phyloP scores from a whole-genome alignment of 2,329 filamentous ascomycete genomes.

The Graphilbum sp. region DNA sequence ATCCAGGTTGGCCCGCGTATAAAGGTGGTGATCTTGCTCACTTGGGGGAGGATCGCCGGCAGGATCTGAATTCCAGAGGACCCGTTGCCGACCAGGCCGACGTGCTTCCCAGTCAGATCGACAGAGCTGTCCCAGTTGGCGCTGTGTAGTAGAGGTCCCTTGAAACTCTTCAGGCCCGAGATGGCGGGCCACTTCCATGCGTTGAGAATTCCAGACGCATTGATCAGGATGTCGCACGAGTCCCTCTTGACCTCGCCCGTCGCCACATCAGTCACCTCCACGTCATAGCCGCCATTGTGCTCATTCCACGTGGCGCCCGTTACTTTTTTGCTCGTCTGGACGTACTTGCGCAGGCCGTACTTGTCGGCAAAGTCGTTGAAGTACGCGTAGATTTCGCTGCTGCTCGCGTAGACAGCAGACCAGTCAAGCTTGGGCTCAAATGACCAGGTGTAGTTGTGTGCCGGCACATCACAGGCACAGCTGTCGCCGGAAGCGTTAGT shows the following conservation, averaged over 20 bases:
- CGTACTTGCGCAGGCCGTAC: constrained; percentile 21
- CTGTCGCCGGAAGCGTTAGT: neutral
- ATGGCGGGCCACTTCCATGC: constrained; percentile 13
- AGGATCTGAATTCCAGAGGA: constrained; percentile 16
- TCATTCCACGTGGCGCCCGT: constrained; percentile 25
- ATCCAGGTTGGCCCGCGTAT: constrained; percentile 32
- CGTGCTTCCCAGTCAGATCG: constrained; percentile 11
- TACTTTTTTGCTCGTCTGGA: constrained; percentile 26
- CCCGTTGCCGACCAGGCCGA: constrained; percentile 17
- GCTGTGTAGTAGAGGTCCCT: constrained; percentile 15
- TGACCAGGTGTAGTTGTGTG: constrained; percentile 39
- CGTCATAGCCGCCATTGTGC: constrained; percentile 19
- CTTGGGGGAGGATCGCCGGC: constrained; percentile 8
- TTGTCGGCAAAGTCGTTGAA: constrained; percentile 16
- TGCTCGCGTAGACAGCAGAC: constrained; percentile 14
- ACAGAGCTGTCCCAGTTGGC: constrained; percentile 12
- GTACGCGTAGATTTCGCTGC: constrained; percentile 13
- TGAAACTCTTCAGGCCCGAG: constrained; percentile 16
- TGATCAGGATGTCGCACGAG: constrained; percentile 8
- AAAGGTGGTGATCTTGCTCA: constrained; percentile 3
- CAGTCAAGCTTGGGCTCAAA: constrained; percentile 13
- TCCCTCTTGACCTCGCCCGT: constrained; percentile 9
- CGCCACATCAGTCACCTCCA: constrained; percentile 11
- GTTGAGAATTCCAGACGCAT: constrained; percentile 10
- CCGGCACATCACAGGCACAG: constrained; percentile 43